Conservation (phyloP, 2,329 filamentous ascomycete species). For the Pseudocercospora cruenta region DNA sequence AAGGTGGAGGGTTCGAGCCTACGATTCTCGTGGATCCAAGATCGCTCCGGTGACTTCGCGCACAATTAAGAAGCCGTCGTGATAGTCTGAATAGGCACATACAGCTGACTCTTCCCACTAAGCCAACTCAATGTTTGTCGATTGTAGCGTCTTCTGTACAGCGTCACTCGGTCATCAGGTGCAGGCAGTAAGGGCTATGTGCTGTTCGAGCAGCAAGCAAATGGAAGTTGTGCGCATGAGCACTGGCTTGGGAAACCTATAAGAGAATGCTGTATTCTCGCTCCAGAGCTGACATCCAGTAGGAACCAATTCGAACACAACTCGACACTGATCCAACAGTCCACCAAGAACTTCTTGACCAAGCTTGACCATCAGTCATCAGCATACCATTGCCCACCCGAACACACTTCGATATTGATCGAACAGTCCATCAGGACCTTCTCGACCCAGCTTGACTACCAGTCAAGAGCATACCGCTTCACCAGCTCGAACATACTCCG, state of each 20-base stretch:
- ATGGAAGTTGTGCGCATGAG: not conserved
- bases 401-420: not conserved
- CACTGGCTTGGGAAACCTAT: not conserved
- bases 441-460: not conserved
- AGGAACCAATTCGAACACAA: not conserved
- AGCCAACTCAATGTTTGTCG: not conserved
- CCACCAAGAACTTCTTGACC: not conserved
- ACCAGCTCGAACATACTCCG: not conserved
- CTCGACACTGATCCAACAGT: not conserved
- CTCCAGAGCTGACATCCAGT: not conserved
- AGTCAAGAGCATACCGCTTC: no score
- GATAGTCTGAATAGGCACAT: not conserved
- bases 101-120: not conserved
- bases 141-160: not conserved
- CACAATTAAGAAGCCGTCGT: not conserved
- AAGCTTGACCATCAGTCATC: not conserved
- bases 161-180: not conserved
- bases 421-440: not conserved
- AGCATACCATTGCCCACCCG: no score
- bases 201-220: not conserved
- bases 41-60: constrained; percentile 23
- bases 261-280: not conserved
- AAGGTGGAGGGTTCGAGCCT: constrained; percentile 32
- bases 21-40: constrained; percentile 32
- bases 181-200: not conserved